Evolutionary conservation across 108 stramenopile species (phyloP).

Genomic region (Nitzschia sp.): DNA sequence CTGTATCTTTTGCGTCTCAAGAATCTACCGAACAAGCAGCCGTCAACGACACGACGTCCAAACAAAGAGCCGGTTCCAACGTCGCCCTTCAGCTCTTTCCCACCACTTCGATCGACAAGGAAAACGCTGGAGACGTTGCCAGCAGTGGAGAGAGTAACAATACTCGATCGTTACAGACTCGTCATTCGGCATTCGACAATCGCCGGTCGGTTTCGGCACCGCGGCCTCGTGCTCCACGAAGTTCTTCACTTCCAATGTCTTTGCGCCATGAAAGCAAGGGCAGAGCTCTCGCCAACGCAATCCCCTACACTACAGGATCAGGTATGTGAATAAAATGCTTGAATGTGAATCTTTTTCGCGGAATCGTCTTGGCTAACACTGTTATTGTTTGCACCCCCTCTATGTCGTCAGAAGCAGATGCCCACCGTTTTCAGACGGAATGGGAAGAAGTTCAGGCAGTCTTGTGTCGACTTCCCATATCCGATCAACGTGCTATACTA

Average conservation of each 20-base stretch:
- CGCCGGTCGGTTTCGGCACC: too few species aligned
- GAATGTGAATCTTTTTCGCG: background rate
- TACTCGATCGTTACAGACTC: too few species aligned
- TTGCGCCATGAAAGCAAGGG: too few species aligned
- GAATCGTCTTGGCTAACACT: background rate
- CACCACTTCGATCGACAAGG: background rate
- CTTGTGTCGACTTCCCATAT: conserved; percentile 3
- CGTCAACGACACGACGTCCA: too few species aligned
- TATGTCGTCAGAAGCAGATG: background rate
- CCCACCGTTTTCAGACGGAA: background rate
- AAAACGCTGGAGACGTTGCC: background rate
- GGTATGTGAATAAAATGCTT: background rate
- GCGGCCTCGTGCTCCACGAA: too few species aligned
- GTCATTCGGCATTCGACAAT: too few species aligned
- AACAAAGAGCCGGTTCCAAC: background rate
- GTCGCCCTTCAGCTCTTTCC: background rate
- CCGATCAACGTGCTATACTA: conserved; percentile 2
- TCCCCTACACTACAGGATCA: background rate
- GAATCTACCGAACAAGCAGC: too few species aligned
- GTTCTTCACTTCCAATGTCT: background rate
- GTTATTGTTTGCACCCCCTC: background rate
- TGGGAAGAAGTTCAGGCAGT: background rate
- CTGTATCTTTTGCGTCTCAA: too few species aligned
- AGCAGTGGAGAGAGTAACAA: background rate
- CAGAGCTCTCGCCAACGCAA: too few species aligned